Conservation (phyloP, 2,329 filamentous ascomycete species). For the Phoma herbarum region DNA sequence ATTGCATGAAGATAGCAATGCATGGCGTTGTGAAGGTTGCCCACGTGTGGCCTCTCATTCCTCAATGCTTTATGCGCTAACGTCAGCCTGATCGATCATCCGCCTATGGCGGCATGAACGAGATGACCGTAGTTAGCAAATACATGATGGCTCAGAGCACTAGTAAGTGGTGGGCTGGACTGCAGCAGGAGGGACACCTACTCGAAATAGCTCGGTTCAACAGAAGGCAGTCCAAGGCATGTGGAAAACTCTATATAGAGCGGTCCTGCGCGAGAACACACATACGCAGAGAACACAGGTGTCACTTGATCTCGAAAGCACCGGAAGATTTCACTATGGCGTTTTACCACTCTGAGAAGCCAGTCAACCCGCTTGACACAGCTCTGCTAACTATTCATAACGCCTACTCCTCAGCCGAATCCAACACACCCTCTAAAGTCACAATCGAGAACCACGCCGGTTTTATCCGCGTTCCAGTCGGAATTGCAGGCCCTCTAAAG, state of each 20-base stretch:
- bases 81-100: background rate
- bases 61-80: background rate
- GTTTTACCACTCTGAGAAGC: background rate
- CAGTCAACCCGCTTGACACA: background rate
- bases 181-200: background rate
- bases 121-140: background rate
- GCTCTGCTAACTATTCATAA: background rate
- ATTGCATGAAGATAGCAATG: background rate
- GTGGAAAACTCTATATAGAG: background rate
- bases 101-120: background rate
- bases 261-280: background rate
- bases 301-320: background rate
- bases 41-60: background rate
- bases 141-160: background rate
- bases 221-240: background rate
- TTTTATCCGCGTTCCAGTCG: slow-evolving; percentile 30
- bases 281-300: background rate
- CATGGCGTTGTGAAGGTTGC: background rate
- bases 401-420: background rate
- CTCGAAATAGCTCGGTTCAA: background rate
- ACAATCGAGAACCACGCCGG: slow-evolving; percentile 30
- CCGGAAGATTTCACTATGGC: too few species aligned
- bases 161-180: background rate
- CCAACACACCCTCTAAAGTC: background rate
- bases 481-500: slow-evolving; percentile 34